Evolutionary conservation across 768 basidiomycete genomes (phyloP).

Genomic region (Russula abietina): DNA sequence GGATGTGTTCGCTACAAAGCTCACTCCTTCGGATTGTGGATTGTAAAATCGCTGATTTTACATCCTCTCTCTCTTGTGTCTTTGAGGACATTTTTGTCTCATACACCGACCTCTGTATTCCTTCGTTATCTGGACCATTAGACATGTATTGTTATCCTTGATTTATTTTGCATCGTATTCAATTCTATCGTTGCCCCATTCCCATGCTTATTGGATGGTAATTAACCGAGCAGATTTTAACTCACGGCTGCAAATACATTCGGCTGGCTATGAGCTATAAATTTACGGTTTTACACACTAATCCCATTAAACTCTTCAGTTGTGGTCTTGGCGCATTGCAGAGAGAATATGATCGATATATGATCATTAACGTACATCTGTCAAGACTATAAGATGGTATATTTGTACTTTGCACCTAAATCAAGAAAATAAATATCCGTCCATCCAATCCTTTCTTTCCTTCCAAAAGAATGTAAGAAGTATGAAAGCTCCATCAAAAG

Average conservation of each 20-base stretch:
- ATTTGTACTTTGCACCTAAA: neutral
- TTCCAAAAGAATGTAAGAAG: neutral
- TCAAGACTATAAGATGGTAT: neutral
- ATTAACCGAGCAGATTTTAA: neutral
- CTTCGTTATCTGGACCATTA: neutral
- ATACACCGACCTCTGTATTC: neutral
- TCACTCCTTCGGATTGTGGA: constrained; percentile 28
- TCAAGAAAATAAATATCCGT: neutral
- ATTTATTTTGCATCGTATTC: neutral
- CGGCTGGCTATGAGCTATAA: neutral
- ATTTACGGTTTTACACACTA: too few species aligned
- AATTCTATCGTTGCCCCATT: neutral
- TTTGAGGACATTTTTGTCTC: neutral
- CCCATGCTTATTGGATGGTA: neutral
- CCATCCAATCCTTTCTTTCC: neutral
- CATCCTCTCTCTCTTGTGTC: too few species aligned
- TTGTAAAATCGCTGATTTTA: constrained; percentile 4
- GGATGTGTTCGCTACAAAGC: constrained; percentile 29
- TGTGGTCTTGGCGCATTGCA: too few species aligned
- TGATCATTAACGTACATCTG: constrained; percentile 4
- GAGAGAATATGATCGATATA: neutral
- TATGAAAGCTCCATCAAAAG: constrained; percentile 27
- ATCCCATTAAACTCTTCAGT: too few species aligned
- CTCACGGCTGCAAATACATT: too few species aligned
- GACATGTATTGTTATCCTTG: neutral